phyloP scores from a whole-genome alignment of 1,139 yeast species.

The Pichia sp. region DNA sequence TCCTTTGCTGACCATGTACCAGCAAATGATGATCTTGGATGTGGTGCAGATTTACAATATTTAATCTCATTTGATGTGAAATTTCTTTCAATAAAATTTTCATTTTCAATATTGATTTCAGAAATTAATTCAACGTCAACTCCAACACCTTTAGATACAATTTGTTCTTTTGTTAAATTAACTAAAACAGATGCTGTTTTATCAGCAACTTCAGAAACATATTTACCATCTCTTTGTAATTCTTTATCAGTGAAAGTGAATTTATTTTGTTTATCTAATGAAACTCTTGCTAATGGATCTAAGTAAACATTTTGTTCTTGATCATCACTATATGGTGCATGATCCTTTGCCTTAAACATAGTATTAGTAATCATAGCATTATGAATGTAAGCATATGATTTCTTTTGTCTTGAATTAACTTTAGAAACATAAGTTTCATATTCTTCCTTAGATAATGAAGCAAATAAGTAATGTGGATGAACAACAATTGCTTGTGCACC shows the following conservation, averaged over 20 bases:
- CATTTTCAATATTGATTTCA: slow-evolving; percentile 74
- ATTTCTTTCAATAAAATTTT: slow-evolving; percentile 85
- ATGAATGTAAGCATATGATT: slow-evolving; percentile 93
- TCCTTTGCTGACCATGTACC: slow-evolving; percentile 99
- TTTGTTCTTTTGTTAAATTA: slow-evolving; percentile 42
- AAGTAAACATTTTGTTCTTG: slow-evolving; percentile 85
- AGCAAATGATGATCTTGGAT: slow-evolving; percentile 84
- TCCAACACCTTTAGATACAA: slow-evolving; percentile 72
- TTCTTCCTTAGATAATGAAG: slow-evolving; percentile 63
- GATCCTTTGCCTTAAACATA: slow-evolving; percentile 86
- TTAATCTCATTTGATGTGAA: slow-evolving; percentile 73
- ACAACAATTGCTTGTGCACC: slow-evolving; percentile 94
- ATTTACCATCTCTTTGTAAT: slow-evolving; percentile 32
- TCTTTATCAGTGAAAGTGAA: slow-evolving; percentile 42
- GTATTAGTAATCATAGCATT: slow-evolving; percentile 88
- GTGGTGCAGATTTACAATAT: slow-evolving; percentile 68
- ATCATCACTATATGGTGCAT: slow-evolving; percentile 86
- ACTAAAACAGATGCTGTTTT: slow-evolving; percentile 38
- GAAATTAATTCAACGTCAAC: slow-evolving; percentile 91
- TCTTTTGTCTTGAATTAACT: slow-evolving; percentile 77
- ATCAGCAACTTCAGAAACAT: slow-evolving; percentile 31
- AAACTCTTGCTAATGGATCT: slow-evolving; percentile 90
- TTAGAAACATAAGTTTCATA: slow-evolving; percentile 64
- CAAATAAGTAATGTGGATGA: slow-evolving; percentile 89
- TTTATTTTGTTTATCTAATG: slow-evolving; percentile 39